Base-by-base conservation (phyloP, 345 rosid genomes). In the Hibiscus mutabilis region DNA sequence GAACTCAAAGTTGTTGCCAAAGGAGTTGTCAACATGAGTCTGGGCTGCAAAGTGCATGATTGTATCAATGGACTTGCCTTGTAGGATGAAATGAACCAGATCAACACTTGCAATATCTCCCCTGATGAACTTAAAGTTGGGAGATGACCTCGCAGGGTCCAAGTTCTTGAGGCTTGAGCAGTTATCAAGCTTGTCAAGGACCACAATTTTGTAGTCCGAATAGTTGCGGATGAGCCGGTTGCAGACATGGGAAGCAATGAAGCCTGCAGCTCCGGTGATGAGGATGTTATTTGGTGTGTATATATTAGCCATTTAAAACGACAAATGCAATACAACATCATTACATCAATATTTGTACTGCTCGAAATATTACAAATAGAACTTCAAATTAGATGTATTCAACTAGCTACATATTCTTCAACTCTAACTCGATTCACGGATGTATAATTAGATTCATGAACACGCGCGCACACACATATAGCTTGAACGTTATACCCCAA, bases 31-130 rank as follows among this genome's bases (percentile, higher is more conserved):
- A 0, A 87, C 91, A 65, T 85, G 91, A 14, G 91, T 87, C 75
- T 87, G 91, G 27, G 91, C 91, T 0, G 91, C 91, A 60, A 87
- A 87, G 83, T 87, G 91, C 91, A 87, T 87, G 33, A 87, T 85
- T n/a, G 89, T 87, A 60, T 87, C 91, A 15, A 87, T 87, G 49
- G 88, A 83, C 60, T 87, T 87, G 0, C 89, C 82, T 72, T 83
- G 83, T 56, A 87, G 91, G 66, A 87, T 85, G 79, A 80, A 85
- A 78, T 87, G 86, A 63, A 87, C 89, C 18, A 87, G 89, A 72
- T 87, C 91, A 16, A 85, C 86, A 74, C 91, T 87, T 60, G 82
- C 86, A 51, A 87, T 78, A 56, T 87, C 91, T 49, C 91, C 91
- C 83, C 85, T 84, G 66, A 85, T 84, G 78, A 87, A 87, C 81